Base-by-base conservation (phyloP, 192 early-diverging fungal genomes). In the Entophlyctis luteolus region DNA sequence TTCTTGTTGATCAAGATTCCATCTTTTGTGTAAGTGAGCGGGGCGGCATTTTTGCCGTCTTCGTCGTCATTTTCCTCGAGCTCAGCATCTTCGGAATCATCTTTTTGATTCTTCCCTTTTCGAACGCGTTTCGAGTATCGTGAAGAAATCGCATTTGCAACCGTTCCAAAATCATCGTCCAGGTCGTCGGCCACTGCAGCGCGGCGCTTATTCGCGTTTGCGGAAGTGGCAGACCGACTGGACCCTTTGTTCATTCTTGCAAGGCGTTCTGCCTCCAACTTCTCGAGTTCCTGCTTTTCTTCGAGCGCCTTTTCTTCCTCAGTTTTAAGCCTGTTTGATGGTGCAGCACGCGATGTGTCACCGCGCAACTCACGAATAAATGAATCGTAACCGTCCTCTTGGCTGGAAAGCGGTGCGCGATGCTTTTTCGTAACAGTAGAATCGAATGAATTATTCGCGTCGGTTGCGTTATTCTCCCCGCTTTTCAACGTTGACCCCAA, bases 231-330 rank as follows among this genome's bases (percentile, higher is more conserved):
- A 73, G 36, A 81, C 35, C 50, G 28, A 5, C 18, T 73, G 39
- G 89, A 62, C 14, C 94, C 93, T 42, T 92, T 81, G n/a, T n/a
- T n/a, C 92, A 94, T 93, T 53, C 93, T 88, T 47, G 87, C 83
- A 77, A 86, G 79, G 23, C 92, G 81, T 32, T 66, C 75, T 10
- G 35, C 47, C 80, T 98, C 96, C 16, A 91, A 83, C 70, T 88
- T 86, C 69, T 95, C 94, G n/a, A 98, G 74, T 55, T 89, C 84
- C 31, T 83, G 84, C 68, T 88, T 88, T 39, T 91, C 92, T 63
- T 94, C 94, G 33, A 86, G 62, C 10, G 91, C 93, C 59, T 86
- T 72, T 77, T 99, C 97, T 60, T 95, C 93, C 71, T 96, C 95
- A 5, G 92, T 93, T 80, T 97, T 96, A 20, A 89, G 70, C 14